Evolutionary conservation across 768 basidiomycete species (phyloP).

Genomic region (Tricholoma bakamatsutake): DNA sequence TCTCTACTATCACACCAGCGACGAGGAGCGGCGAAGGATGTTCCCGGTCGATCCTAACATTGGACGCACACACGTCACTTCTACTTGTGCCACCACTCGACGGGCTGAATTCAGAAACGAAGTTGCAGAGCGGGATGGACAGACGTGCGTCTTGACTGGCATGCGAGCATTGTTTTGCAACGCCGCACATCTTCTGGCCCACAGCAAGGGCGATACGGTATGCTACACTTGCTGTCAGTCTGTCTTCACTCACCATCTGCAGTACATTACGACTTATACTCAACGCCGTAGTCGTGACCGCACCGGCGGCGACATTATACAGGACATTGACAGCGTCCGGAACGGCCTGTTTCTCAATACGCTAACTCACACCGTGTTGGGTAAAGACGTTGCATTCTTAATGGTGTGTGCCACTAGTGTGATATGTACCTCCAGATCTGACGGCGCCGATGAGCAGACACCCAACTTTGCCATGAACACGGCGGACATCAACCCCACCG

Average conservation of each 20-base stretch:
- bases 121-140: slow-evolving; percentile 13
- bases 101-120: slow-evolving; percentile 7
- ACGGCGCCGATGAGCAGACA: slow-evolving; percentile 9
- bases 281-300: slow-evolving; percentile 10
- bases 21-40: slow-evolving; percentile 15
- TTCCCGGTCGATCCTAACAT: slow-evolving; percentile 14
- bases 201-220: slow-evolving; percentile 15
- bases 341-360: slow-evolving; percentile 15
- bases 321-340: slow-evolving; percentile 10
- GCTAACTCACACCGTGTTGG: slow-evolving; percentile 6
- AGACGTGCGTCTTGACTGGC: slow-evolving; percentile 9
- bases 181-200: slow-evolving; percentile 14
- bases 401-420: slow-evolving; percentile 6
- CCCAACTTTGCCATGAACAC: too few species aligned
- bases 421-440: neutral
- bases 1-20: slow-evolving; percentile 13
- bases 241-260: slow-evolving; percentile 5
- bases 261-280: slow-evolving; percentile 16
- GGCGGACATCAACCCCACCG: too few species aligned
- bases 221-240: slow-evolving; percentile 6
- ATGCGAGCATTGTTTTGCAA: slow-evolving; percentile 7
- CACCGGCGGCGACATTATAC: slow-evolving; percentile 7
- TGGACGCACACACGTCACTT: slow-evolving; percentile 11
- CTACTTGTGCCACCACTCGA: slow-evolving; percentile 10
- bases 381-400: slow-evolving; percentile 14